phyloP scores from a whole-genome alignment of 148 eudicot genomes.

The Rhododendron simsii region DNA sequence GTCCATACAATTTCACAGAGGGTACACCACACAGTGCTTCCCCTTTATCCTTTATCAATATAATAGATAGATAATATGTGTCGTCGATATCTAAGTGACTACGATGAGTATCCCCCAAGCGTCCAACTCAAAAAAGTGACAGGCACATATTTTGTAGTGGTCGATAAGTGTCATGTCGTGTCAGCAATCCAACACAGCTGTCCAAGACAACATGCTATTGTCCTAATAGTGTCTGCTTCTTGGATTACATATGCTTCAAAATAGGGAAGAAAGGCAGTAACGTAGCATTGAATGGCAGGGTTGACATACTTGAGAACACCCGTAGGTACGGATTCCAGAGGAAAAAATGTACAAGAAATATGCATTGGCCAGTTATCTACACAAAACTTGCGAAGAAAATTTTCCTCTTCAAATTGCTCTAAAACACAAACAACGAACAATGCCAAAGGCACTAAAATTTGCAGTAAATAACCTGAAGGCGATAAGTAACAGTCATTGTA shows the following conservation, averaged over 20 bases:
- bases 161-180: not conserved
- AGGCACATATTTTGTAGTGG: not conserved
- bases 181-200: not conserved
- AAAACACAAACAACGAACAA: not conserved
- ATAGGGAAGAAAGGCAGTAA: not conserved
- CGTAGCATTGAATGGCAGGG: not conserved
- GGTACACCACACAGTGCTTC: too few relatives aligned
- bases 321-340: slow-evolving; percentile 26
- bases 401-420: not conserved
- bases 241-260: not conserved
- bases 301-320: not conserved
- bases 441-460: not conserved
- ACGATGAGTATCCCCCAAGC: not conserved
- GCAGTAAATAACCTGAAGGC: slow-evolving; percentile 74
- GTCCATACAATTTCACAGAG: too few relatives aligned
- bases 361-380: not conserved
- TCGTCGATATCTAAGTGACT: not conserved
- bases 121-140: not conserved
- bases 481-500: slow-evolving; percentile 95
- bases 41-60: too few relatives aligned
- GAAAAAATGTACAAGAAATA: not conserved
- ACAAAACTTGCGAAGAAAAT: not conserved
- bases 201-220: not conserved
- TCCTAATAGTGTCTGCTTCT: not conserved
- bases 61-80: not conserved